phyloP scores from a whole-genome alignment of 2,329 filamentous ascomycete genomes.

The Beauveria bassiana region DNA sequence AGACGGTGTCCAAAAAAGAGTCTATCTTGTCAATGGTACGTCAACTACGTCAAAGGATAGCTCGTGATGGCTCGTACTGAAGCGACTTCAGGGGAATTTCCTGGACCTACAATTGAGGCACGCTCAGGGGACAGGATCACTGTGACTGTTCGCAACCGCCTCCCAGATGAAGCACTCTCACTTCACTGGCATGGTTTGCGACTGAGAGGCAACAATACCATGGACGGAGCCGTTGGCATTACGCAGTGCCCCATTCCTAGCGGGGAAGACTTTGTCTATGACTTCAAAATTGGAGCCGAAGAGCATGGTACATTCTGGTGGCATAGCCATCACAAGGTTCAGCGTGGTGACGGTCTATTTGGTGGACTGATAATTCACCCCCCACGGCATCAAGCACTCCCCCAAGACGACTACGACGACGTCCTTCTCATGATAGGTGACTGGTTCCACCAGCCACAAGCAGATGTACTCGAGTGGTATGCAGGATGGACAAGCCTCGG shows the following conservation, averaged over 20 bases:
- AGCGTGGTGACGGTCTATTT: slow-evolving; percentile 45
- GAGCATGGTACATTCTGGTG: slow-evolving; percentile 52
- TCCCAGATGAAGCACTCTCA: slow-evolving; percentile 37
- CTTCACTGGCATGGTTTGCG: slow-evolving; percentile 44
- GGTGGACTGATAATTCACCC: slow-evolving; percentile 51
- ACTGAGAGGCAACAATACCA: slow-evolving; percentile 35
- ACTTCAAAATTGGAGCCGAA: slow-evolving; percentile 45
- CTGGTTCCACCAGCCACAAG: slow-evolving; percentile 31
- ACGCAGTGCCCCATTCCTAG: slow-evolving; percentile 35
- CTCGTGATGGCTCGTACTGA: neutral
- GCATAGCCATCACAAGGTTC: slow-evolving; percentile 47
- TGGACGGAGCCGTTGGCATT: slow-evolving; percentile 38
- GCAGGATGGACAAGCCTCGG: slow-evolving; percentile 28
- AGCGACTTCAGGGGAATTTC: slow-evolving; percentile 12
- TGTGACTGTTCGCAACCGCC: slow-evolving; percentile 59
- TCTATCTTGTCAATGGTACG: slow-evolving; percentile 13
- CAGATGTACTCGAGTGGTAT: slow-evolving; percentile 25
- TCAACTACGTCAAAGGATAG: neutral
- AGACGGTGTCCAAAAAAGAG: slow-evolving; percentile 12
- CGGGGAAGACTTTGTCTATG: slow-evolving; percentile 28
- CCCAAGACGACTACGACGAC: slow-evolving; percentile 29
- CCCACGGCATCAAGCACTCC: slow-evolving; percentile 27
- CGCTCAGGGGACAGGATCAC: slow-evolving; percentile 45
- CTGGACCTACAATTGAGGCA: slow-evolving; percentile 40
- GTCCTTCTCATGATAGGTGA: slow-evolving; percentile 42